Evolutionary conservation across 768 basidiomycete genomes (phyloP).

Genomic region (Tylopilus vinaceipallidus): DNA sequence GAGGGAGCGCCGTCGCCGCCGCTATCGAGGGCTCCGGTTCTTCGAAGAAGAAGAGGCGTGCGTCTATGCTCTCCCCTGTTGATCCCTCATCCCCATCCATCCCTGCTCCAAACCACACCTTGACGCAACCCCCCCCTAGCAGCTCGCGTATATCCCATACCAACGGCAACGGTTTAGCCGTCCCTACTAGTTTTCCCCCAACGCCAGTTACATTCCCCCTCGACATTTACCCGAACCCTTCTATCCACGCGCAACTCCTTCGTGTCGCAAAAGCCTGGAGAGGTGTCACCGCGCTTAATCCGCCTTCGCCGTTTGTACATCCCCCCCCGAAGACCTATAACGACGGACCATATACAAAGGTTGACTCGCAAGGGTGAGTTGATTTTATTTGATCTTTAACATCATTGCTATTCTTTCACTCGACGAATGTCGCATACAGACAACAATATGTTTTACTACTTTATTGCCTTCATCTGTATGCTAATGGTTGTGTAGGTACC

Average conservation of each 20-base stretch:
- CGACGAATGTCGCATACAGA: conserved; percentile 11
- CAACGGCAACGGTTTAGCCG: conserved; percentile 3
- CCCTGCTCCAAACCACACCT: conserved; percentile 9
- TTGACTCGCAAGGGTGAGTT: conserved; percentile 31
- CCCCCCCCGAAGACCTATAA: conserved; percentile 25
- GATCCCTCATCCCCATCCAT: conserved; percentile 21
- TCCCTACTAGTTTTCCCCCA: conserved; percentile 15
- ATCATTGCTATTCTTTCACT: neutral
- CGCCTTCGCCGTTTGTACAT: conserved; percentile 17
- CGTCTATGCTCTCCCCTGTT: conserved; percentile 34
- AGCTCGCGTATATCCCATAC: conserved; percentile 19
- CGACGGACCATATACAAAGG: conserved; percentile 21
- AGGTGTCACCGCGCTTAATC: conserved; percentile 58
- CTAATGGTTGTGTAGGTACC: conserved; percentile 26
- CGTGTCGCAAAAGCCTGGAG: conserved; percentile 64
- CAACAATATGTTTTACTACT: conserved; percentile 11
- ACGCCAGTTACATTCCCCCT: conserved; percentile 38
- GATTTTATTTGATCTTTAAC: neutral
- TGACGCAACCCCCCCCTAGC: conserved; percentile 14
- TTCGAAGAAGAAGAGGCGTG: conserved; percentile 38
- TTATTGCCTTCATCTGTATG: conserved; percentile 11
- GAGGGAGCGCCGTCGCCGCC: conserved; percentile 35
- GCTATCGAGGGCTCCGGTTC: conserved; percentile 33
- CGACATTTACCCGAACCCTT: conserved; percentile 28
- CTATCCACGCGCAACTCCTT: conserved; percentile 50